Percentiles rank a stretch among this genome's conserved stretches.
These are phyloP conservation scores for Parsonsia alboflavescens DNA, from an alignment of 257 asterid genomes.

Conservation along the genomic window DNA sequence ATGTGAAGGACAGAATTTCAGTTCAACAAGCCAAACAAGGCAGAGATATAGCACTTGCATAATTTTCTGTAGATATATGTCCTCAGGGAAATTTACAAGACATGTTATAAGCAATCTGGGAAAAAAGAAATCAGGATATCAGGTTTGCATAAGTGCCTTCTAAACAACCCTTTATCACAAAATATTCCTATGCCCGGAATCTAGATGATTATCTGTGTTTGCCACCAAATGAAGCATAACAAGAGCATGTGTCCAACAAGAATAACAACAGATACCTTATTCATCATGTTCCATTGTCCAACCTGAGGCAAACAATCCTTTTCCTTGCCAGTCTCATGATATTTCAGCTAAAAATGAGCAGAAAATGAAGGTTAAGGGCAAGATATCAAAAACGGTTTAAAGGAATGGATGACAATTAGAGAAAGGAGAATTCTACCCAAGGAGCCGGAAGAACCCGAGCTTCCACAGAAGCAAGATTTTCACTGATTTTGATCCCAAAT, in stretches of 20 bases:
- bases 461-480: conserved; percentile 79
- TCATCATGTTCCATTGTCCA: conserved; percentile 99
- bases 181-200: not conserved
- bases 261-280: conserved; percentile 51
- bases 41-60: too few species aligned
- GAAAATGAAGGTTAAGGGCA: conserved; percentile 13
- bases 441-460: conserved; percentile 99
- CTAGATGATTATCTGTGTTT: not conserved
- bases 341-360: conserved; percentile 60
- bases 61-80: too few species aligned
- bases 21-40: conserved; percentile 1
- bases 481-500: conserved; percentile 87
- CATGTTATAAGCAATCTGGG: not conserved
- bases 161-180: not conserved
- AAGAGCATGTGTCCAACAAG: not conserved
- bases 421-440: conserved; percentile 56
- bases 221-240: not conserved
- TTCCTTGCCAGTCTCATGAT: conserved; percentile 89
- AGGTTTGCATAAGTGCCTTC: not conserved
- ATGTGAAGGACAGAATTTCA: conserved; percentile 13
- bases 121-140: not conserved
- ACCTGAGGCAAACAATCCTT: conserved; percentile 96
- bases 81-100: too few species aligned
- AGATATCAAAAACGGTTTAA: not conserved
- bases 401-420: not conserved